Conservation (phyloP, 164 flowering plant species). For the Annona squamosa region DNA sequence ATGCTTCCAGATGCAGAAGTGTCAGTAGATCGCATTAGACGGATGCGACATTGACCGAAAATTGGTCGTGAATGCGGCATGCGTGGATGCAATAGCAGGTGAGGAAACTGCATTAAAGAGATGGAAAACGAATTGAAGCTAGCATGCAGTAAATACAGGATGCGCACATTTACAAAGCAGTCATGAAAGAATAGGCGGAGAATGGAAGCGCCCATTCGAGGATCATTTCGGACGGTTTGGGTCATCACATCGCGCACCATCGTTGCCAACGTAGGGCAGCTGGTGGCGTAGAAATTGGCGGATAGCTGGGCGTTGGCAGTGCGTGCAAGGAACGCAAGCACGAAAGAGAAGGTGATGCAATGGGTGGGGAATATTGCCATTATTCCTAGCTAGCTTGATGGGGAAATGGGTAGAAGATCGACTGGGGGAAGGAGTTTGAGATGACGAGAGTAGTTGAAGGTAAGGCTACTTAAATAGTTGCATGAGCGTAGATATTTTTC, state of each 20-base stretch:
- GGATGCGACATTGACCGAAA: no score
- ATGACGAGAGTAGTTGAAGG: background rate
- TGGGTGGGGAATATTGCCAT: background rate
- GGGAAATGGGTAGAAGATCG: background rate
- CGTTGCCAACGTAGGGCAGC: slow-evolving; percentile 36
- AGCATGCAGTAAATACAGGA: no score
- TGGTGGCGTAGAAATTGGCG: slow-evolving; percentile 29
- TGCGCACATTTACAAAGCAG: slow-evolving; percentile 24
- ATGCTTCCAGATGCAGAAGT: no score
- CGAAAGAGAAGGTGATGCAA: slow-evolving; percentile 8
- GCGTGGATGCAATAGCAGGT: no score
- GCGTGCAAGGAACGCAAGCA: slow-evolving; percentile 11
- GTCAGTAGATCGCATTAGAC: no score
- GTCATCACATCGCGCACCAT: slow-evolving; percentile 31
- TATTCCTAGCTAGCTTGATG: no score
- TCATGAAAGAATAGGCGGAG: slow-evolving; percentile 27
- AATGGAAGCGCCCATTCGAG: slow-evolving; percentile 23
- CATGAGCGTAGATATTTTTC: background rate
- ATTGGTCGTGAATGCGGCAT: no score
- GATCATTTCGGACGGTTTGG: slow-evolving; percentile 16
- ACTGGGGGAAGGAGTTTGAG: background rate
- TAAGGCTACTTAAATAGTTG: background rate
- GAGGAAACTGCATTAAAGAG: no score
- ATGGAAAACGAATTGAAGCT: no score
- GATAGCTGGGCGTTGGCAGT: slow-evolving; percentile 38